A percentile compares a stretch with the other conserved stretches of the same genome.
These are phyloP conservation scores for Chaetoceros tenuissimus DNA, from an alignment of 108 stramenopile genomes.

Conservation along the genomic window DNA sequence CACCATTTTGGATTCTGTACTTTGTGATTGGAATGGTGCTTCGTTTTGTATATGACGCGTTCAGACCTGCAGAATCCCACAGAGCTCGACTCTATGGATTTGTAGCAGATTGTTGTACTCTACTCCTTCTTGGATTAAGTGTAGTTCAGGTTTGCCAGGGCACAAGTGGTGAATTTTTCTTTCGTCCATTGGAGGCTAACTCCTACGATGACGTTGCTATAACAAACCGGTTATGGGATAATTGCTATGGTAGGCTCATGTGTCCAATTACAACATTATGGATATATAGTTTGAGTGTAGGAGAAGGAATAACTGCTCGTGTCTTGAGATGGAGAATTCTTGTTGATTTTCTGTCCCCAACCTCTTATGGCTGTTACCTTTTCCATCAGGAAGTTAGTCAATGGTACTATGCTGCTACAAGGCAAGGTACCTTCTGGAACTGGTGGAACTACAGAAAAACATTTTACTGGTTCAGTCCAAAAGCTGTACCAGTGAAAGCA, in stretches of 20 bases:
- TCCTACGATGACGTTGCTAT: not conserved
- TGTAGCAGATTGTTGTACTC: not conserved
- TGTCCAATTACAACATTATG: conserved; percentile 3
- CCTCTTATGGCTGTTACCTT: conserved; percentile 9
- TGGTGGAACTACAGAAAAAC: conserved; percentile 7
- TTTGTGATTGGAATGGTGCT: conserved; percentile 3
- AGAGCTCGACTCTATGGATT: conserved; percentile 1
- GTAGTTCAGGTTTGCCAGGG: too few relatives aligned
- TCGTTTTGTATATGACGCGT: not conserved
- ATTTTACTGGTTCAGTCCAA: conserved; percentile 12
- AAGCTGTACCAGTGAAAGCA: not conserved
- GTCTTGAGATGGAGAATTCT: not conserved
- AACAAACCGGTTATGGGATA: not conserved
- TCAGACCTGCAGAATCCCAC: not conserved
- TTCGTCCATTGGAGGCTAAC: not conserved
- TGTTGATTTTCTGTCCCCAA: conserved; percentile 8
- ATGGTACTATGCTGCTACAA: conserved; percentile 6
- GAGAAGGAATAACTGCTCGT: conserved; percentile 2
- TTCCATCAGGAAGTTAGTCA: conserved; percentile 7
- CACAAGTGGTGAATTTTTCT: conserved; percentile 3
- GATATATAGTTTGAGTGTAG: not conserved
- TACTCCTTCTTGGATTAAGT: conserved; percentile 1
- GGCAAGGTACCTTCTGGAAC: too few relatives aligned
- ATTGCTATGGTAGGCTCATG: conserved; percentile 1
- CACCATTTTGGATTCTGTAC: conserved; percentile 5